Evolutionary conservation across 768 basidiomycete species (phyloP).

Genomic region (Coprinopsis strossmayeri): DNA sequence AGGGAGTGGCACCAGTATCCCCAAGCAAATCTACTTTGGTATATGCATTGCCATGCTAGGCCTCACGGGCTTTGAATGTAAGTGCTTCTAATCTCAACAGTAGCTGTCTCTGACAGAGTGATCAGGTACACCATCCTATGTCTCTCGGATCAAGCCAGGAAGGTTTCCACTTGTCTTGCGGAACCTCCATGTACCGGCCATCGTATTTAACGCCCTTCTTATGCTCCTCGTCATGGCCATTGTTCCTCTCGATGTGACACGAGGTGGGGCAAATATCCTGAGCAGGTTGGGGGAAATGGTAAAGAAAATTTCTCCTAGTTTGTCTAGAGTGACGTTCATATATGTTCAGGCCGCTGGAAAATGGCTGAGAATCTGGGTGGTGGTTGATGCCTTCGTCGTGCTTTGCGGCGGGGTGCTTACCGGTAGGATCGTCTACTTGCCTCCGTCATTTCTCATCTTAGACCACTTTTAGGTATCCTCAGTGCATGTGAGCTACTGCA

Average conservation of each 20-base stretch:
- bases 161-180: constrained; percentile 54
- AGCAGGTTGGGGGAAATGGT: constrained; percentile 57
- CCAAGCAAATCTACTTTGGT: constrained; percentile 53
- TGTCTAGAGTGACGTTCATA: background rate
- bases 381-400: constrained; percentile 64
- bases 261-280: constrained; percentile 53
- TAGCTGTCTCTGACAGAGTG: background rate
- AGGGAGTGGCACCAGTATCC: constrained; percentile 24
- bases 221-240: constrained; percentile 56
- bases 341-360: constrained; percentile 42
- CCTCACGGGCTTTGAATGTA: constrained; percentile 67
- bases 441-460: background rate
- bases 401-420: constrained; percentile 68
- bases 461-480: constrained; percentile 36
- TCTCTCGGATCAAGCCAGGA: constrained; percentile 50
- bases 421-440: constrained; percentile 28
- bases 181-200: constrained; percentile 56
- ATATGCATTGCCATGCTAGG: constrained; percentile 68
- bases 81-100: constrained; percentile 9
- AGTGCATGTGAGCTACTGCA: constrained; percentile 54
- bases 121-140: constrained; percentile 59
- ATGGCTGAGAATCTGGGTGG: constrained; percentile 59
- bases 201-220: constrained; percentile 47
- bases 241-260: constrained; percentile 44
- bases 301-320: constrained; percentile 1